Evolutionary conservation across 2,329 filamentous ascomycete species (phyloP).

Genomic region (Stagonosporopsis chrysanthemi): DNA sequence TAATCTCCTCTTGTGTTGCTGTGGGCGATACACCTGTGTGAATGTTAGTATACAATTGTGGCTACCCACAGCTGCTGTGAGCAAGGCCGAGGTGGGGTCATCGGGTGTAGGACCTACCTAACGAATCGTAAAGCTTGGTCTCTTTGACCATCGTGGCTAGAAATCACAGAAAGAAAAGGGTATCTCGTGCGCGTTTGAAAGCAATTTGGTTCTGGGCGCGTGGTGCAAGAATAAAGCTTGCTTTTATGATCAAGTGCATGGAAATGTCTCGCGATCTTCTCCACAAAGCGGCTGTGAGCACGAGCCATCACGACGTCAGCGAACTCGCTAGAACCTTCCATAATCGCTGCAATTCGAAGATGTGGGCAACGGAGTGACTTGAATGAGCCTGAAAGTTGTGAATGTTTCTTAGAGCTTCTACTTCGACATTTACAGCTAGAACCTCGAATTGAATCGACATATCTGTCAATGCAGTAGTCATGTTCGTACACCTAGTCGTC

Average conservation of each 20-base stretch:
- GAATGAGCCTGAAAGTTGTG: slow-evolving; percentile 18
- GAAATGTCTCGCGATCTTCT: slow-evolving; percentile 39
- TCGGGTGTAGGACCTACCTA: slow-evolving; percentile 57
- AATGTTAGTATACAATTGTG: slow-evolving; percentile 30
- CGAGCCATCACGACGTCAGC: slow-evolving; percentile 37
- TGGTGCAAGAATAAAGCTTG: slow-evolving; percentile 33
- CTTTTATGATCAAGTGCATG: slow-evolving; percentile 39
- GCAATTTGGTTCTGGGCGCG: slow-evolving; percentile 17
- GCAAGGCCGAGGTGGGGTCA: slow-evolving; percentile 34
- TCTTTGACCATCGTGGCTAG: slow-evolving; percentile 81
- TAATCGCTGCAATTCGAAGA: slow-evolving; percentile 3
- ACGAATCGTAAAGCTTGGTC: slow-evolving; percentile 90
- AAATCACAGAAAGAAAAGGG: slow-evolving; percentile 13
- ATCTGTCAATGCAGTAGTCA: slow-evolving; percentile 29
- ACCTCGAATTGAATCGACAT: slow-evolving; percentile 32
- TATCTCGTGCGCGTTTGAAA: slow-evolving; percentile 25
- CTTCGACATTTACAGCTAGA: slow-evolving; percentile 27
- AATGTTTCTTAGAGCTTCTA: slow-evolving; percentile 21
- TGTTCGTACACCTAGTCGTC: slow-evolving; percentile 34
- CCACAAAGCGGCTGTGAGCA: slow-evolving; percentile 16
- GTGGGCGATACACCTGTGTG: slow-evolving; percentile 70
- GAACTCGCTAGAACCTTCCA: slow-evolving; percentile 51
- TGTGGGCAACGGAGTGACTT: not conserved
- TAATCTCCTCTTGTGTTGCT: slow-evolving; percentile 91
- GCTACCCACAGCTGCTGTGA: slow-evolving; percentile 16